Evolutionary conservation across 192 early-diverging fungal species (phyloP).

Genomic region (Linnemannia zychae): DNA sequence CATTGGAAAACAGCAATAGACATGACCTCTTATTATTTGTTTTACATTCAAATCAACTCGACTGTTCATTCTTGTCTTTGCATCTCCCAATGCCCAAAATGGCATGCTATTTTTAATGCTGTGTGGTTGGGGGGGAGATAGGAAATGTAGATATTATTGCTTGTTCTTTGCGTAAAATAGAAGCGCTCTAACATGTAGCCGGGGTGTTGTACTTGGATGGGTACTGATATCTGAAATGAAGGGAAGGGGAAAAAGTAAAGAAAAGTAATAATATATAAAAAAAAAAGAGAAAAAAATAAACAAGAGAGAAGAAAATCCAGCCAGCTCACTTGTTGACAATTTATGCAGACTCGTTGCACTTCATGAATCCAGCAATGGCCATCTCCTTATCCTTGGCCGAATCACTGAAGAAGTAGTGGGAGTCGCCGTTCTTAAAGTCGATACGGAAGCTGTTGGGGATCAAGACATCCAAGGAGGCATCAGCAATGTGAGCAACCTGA

Average conservation of each 20-base stretch:
- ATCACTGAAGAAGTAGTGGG: conserved; percentile 67
- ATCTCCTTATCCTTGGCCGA: conserved; percentile 57
- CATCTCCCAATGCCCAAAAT: too few relatives aligned
- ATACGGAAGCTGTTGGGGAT: conserved; percentile 68
- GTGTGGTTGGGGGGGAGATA: too few relatives aligned
- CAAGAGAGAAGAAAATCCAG: neutral
- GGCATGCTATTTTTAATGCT: too few relatives aligned
- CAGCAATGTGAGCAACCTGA: conserved; percentile 51
- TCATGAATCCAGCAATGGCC: conserved; percentile 59
- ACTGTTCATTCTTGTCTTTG: too few relatives aligned
- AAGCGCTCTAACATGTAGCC: conserved; percentile 11
- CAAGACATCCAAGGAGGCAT: conserved; percentile 63
- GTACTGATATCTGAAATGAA: conserved; percentile 2
- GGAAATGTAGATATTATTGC: conserved; percentile 9
- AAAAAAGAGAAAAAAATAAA: neutral
- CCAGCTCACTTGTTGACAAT: neutral
- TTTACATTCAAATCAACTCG: neutral
- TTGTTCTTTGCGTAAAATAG: neutral
- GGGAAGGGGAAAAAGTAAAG: neutral
- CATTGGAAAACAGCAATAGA: neutral
- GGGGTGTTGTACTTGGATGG: neutral
- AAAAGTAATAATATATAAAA: too few relatives aligned
- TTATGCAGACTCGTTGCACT: conserved; percentile 59
- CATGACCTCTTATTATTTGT: neutral
- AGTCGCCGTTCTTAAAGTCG: conserved; percentile 55